Percentiles rank a stretch among this genome's conserved stretches.
Conservation (phyloP, 129 eudicot species). For the Artemisia tridentata region DNA sequence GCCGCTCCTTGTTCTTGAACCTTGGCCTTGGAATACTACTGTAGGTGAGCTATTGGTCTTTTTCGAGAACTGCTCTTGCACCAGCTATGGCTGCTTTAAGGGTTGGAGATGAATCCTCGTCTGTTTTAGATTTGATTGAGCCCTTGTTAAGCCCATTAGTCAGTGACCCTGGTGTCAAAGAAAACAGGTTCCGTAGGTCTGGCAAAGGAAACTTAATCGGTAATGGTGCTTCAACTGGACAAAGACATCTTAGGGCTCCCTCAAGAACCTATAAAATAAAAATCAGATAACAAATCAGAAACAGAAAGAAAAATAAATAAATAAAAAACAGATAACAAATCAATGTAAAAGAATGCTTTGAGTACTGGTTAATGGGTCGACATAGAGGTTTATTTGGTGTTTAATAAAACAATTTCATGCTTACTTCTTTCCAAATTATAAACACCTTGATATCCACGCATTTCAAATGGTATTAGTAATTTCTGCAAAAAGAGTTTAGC, state of each 20-base stretch:
- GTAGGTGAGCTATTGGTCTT: slow-evolving; percentile 32
- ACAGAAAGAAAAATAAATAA: too few relatives aligned
- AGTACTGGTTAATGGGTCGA: neutral
- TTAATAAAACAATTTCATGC: neutral
- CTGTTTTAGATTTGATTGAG: slow-evolving; percentile 15
- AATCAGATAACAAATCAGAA: neutral
- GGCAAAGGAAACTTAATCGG: slow-evolving; percentile 71
- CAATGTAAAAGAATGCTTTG: neutral
- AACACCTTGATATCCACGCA: slow-evolving; percentile 92
- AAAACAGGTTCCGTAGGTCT: slow-evolving; percentile 52
- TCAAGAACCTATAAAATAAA: slow-evolving; percentile 53
- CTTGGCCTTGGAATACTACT: slow-evolving; percentile 35
- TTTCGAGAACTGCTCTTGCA: slow-evolving; percentile 76
- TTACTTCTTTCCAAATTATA: slow-evolving; percentile 86
- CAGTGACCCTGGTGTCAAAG: slow-evolving; percentile 74
- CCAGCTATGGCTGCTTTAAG: slow-evolving; percentile 82
- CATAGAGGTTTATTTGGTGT: neutral
- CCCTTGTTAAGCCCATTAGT: slow-evolving; percentile 20
- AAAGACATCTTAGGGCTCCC: slow-evolving; percentile 78
- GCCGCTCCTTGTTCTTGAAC: slow-evolving; percentile 42
- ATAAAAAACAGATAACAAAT: too few relatives aligned
- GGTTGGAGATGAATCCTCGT: slow-evolving; percentile 40
- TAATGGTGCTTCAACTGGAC: slow-evolving; percentile 50
- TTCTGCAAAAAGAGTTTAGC: slow-evolving; percentile 43
- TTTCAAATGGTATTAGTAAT: slow-evolving; percentile 81